Conservation (phyloP, 2,329 filamentous ascomycete species). For the Emericellopsis atlantica region DNA sequence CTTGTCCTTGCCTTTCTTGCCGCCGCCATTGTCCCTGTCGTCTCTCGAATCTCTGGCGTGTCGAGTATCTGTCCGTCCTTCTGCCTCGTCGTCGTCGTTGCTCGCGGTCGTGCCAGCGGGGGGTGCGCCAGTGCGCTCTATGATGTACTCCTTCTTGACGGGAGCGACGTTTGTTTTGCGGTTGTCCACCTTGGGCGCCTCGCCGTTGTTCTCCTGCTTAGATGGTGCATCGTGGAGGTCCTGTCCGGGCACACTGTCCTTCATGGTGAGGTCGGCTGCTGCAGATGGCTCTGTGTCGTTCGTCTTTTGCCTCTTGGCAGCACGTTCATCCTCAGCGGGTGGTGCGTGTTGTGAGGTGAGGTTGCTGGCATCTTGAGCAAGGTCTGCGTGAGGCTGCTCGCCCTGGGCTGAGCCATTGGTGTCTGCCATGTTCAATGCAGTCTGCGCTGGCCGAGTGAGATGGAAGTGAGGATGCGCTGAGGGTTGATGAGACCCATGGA, state of each 20-base stretch:
- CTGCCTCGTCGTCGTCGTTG: conserved; percentile 34
- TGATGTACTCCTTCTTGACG: conserved; percentile 58
- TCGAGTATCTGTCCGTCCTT: conserved; percentile 21
- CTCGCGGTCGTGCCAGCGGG: conserved; percentile 3
- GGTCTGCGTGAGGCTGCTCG: not conserved
- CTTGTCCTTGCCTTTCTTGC: conserved; percentile 25
- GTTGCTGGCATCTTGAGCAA: conserved; percentile 4
- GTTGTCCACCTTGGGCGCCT: conserved; percentile 9
- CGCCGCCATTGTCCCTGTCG: conserved; percentile 35
- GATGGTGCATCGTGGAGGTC: conserved; percentile 9
- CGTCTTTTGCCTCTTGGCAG: conserved; percentile 48
- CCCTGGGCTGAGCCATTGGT: not conserved
- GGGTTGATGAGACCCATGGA: not conserved
- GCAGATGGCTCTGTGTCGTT: conserved; percentile 16
- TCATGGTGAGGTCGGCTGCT: conserved; percentile 1
- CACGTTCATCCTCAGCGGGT: conserved; percentile 19
- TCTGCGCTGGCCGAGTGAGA: not conserved
- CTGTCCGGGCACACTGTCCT: conserved; percentile 6
- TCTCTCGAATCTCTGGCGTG: conserved; percentile 40
- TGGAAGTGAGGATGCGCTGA: not conserved
- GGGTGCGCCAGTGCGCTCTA: conserved; percentile 4
- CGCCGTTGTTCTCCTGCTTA: conserved; percentile 5
- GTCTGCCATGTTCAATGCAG: not conserved
- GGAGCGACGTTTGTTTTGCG: conserved; percentile 42
- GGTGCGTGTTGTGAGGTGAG: not conserved